These are phyloP conservation scores for Heterotrichella gracilis DNA, from an alignment of 352 stramenopile species.

Conservation along the genomic window DNA sequence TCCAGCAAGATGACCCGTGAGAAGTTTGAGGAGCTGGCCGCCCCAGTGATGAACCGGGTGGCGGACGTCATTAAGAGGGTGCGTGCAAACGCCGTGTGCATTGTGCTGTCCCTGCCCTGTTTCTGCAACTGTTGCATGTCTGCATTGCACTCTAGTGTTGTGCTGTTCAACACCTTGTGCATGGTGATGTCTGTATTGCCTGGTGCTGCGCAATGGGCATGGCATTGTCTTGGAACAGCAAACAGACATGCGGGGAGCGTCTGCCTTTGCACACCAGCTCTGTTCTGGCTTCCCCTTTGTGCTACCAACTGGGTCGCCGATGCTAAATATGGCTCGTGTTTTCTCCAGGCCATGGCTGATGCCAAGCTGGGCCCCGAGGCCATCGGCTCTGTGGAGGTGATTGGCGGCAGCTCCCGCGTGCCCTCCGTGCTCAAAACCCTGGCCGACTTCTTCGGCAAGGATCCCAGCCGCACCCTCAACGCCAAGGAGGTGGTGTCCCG, in stretches of 20 bases:
- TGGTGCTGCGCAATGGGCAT: too few species aligned
- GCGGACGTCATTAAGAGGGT: slow-evolving; percentile 40
- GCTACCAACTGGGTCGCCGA: slow-evolving; percentile 22
- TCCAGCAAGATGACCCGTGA: slow-evolving; percentile 54
- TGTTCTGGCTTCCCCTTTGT: slow-evolving; percentile 28
- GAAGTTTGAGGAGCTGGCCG: slow-evolving; percentile 66
- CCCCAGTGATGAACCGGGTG: slow-evolving; percentile 39
- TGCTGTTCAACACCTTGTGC: too few species aligned
- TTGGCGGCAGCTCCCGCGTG: slow-evolving; percentile 48
- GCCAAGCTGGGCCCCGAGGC: slow-evolving; percentile 14
- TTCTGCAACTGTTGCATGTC: background rate
- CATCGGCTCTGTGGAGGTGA: slow-evolving; percentile 37
- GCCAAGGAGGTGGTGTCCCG: slow-evolving; percentile 80
- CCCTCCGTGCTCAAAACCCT: too few species aligned
- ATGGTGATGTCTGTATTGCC: too few species aligned
- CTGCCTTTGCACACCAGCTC: slow-evolving; percentile 26
- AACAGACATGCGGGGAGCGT: too few species aligned
- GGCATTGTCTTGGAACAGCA: too few species aligned
- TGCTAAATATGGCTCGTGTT: slow-evolving; percentile 27
- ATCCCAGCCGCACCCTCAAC: slow-evolving; percentile 90
- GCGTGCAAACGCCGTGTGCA: too few species aligned
- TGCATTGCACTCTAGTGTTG: too few species aligned
- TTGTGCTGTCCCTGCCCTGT: background rate
- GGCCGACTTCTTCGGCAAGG: slow-evolving; percentile 64
- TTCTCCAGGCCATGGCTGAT: slow-evolving; percentile 24